Evolutionary conservation across 192 early-diverging fungal species (phyloP).

Genomic region (Podila verticillata): DNA sequence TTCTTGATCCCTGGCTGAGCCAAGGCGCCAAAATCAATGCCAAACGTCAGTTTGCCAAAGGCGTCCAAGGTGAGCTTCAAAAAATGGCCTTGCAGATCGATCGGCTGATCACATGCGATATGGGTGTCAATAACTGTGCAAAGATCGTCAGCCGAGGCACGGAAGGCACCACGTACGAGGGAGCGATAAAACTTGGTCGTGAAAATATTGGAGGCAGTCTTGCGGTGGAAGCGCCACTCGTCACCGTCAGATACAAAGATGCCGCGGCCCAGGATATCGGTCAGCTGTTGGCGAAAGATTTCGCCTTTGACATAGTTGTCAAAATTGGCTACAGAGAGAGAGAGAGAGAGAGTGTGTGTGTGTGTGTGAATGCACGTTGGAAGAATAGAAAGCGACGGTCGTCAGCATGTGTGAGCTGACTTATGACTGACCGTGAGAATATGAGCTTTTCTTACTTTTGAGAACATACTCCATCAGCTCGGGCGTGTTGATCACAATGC

Average conservation of each 20-base stretch:
- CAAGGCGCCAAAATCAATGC: slow-evolving; percentile 27
- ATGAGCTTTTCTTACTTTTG: slow-evolving; percentile 17
- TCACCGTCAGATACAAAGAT: slow-evolving; percentile 65
- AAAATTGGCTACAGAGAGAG: slow-evolving; percentile 17
- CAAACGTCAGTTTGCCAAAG: slow-evolving; percentile 43
- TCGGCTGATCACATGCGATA: slow-evolving; percentile 2
- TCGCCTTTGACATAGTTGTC: slow-evolving; percentile 34
- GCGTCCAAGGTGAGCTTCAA: slow-evolving; percentile 51
- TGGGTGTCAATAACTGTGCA: neutral
- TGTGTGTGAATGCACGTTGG: neutral
- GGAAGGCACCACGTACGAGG: slow-evolving; percentile 15
- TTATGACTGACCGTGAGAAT: neutral
- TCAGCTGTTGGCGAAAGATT: slow-evolving; percentile 6
- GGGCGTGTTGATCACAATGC: slow-evolving; percentile 30
- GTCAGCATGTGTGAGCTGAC: no score
- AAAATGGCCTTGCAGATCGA: slow-evolving; percentile 55
- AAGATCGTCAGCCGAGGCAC: slow-evolving; percentile 5
- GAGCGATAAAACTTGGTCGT: slow-evolving; percentile 24
- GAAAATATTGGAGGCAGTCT: slow-evolving; percentile 47
- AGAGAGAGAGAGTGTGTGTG: no score
- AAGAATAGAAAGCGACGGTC: neutral
- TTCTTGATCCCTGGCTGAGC: neutral
- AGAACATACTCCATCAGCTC: slow-evolving; percentile 40
- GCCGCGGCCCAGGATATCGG: slow-evolving; percentile 58
- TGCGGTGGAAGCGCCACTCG: slow-evolving; percentile 59